Evolutionary conservation across 2,329 filamentous ascomycete species (phyloP).

Genomic region (Penicillium sp.): DNA sequence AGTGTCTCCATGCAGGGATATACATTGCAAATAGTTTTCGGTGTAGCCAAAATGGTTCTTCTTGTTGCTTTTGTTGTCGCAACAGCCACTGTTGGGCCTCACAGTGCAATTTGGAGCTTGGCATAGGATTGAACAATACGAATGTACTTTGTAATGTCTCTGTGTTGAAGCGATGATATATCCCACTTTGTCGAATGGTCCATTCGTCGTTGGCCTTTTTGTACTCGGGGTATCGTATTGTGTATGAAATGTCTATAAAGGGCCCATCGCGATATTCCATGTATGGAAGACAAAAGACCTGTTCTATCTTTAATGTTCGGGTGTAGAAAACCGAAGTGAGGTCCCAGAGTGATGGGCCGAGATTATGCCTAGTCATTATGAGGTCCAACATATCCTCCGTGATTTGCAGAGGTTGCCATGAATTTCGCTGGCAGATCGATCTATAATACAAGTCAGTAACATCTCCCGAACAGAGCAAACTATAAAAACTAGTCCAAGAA

Average conservation of each 20-base stretch:
- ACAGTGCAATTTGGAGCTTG: slow-evolving; percentile 18
- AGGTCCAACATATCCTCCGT: slow-evolving; percentile 20
- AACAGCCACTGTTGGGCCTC: slow-evolving; percentile 12
- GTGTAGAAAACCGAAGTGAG: slow-evolving; percentile 23
- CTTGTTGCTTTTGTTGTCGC: slow-evolving; percentile 6
- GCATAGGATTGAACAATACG: slow-evolving; percentile 25
- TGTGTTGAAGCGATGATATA: slow-evolving; percentile 28
- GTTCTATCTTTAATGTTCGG: slow-evolving; percentile 21
- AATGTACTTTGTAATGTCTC: slow-evolving; percentile 20
- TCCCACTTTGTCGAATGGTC: slow-evolving; percentile 29
- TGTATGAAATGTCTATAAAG: slow-evolving; percentile 23
- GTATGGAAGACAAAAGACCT: slow-evolving; percentile 22
- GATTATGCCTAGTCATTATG: slow-evolving; percentile 19
- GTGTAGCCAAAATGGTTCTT: slow-evolving; percentile 23
- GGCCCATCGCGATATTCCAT: slow-evolving; percentile 10
- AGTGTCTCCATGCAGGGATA: slow-evolving; percentile 27
- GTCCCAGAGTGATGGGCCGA: slow-evolving; percentile 21
- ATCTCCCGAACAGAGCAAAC: no score
- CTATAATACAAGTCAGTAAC: slow-evolving; percentile 10
- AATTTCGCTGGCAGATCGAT: slow-evolving; percentile 25
- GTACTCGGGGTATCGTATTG: slow-evolving; percentile 26
- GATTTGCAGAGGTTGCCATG: slow-evolving; percentile 24
- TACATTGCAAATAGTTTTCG: slow-evolving; percentile 26
- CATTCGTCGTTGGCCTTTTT: slow-evolving; percentile 21
- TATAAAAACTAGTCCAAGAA: no score